Percentiles rank a stretch among this genome's conserved stretches.
These are phyloP conservation scores for Xylaria intraflava DNA, from an alignment of 495 filamentous ascomycete species.

Conservation along the genomic window DNA sequence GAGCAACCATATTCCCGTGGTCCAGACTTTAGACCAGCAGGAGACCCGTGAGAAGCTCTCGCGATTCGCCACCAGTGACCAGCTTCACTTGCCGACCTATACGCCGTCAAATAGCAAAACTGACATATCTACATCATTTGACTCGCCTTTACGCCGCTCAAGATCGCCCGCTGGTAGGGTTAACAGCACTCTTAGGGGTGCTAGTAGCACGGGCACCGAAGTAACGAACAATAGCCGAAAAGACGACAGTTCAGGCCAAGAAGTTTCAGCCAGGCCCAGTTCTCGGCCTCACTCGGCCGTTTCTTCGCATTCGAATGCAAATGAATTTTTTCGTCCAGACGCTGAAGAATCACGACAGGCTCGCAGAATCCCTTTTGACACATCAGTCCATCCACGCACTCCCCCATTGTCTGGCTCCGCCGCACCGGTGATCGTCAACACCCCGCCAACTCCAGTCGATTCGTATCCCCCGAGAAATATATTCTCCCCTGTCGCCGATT, in stretches of 20 bases:
- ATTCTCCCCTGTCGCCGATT: slow-evolving; percentile 20
- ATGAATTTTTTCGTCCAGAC: slow-evolving; percentile 17
- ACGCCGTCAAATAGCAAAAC: slow-evolving; percentile 24
- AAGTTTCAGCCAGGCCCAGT: slow-evolving; percentile 11
- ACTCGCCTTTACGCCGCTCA: slow-evolving; percentile 33
- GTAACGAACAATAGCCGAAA: slow-evolving; percentile 13
- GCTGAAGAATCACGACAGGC: slow-evolving; percentile 21
- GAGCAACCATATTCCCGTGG: slow-evolving; percentile 40
- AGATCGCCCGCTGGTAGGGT: slow-evolving; percentile 41
- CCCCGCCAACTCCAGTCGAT: slow-evolving; percentile 50
- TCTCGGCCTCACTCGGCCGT: slow-evolving; percentile 14
- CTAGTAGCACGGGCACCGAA: slow-evolving; percentile 20
- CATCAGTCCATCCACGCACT: slow-evolving; percentile 35
- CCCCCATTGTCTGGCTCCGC: slow-evolving; percentile 33
- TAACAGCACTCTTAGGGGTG: slow-evolving; percentile 39
- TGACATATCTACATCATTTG: slow-evolving; percentile 27
- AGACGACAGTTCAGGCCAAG: slow-evolving; percentile 18
- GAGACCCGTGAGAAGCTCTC: slow-evolving; percentile 16
- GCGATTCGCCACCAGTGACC: slow-evolving; percentile 15
- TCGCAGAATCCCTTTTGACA: slow-evolving; percentile 24
- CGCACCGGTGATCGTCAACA: slow-evolving; percentile 50
- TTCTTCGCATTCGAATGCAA: slow-evolving; percentile 15
- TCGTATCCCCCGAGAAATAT: slow-evolving; percentile 19
- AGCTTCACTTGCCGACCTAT: slow-evolving; percentile 18
- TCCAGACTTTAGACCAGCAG: slow-evolving; percentile 24